Conservation (phyloP, 192 early-diverging fungal genomes). For the Oehlia diaphana region DNA sequence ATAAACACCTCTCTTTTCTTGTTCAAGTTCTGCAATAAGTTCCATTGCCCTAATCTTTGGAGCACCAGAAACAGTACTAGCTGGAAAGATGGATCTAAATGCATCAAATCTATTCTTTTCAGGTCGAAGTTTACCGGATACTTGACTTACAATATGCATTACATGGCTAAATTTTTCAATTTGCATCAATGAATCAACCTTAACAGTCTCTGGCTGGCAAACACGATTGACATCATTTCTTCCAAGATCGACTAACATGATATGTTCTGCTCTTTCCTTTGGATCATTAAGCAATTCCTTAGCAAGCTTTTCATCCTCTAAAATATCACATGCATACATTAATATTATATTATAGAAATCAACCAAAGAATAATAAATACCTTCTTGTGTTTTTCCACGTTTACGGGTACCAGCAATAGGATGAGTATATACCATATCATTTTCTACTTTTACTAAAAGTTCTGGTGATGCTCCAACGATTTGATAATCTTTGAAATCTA, state of each 20-base stretch:
- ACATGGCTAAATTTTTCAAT: conserved; percentile 97
- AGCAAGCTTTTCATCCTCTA: conserved; percentile 87
- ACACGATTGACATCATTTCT: conserved; percentile 98
- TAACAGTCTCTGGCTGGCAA: conserved; percentile 89
- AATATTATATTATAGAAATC: background rate
- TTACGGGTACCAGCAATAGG: conserved; percentile 98
- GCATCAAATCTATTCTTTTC: conserved; percentile 91
- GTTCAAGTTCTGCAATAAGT: conserved; percentile 87
- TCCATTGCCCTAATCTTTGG: conserved; percentile 98
- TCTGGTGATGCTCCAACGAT: conserved; percentile 98
- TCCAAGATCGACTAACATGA: conserved; percentile 99
- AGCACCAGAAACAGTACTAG: conserved; percentile 97
- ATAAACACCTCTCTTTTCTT: conserved; percentile 90
- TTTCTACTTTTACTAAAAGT: conserved; percentile 92
- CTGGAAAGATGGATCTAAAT: conserved; percentile 90
- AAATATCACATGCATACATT: background rate
- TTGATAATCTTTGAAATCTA: conserved; percentile 91
- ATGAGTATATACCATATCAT: conserved; percentile 82
- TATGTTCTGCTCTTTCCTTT: conserved; percentile 97
- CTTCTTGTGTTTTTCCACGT: conserved; percentile 77
- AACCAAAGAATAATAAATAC: background rate
- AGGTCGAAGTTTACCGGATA: conserved; percentile 84
- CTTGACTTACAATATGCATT: conserved; percentile 99
- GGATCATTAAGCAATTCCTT: conserved; percentile 86
- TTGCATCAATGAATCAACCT: conserved; percentile 95